Conservation (phyloP, 2,329 filamentous ascomycete species). For the Hypoxylon sp. region DNA sequence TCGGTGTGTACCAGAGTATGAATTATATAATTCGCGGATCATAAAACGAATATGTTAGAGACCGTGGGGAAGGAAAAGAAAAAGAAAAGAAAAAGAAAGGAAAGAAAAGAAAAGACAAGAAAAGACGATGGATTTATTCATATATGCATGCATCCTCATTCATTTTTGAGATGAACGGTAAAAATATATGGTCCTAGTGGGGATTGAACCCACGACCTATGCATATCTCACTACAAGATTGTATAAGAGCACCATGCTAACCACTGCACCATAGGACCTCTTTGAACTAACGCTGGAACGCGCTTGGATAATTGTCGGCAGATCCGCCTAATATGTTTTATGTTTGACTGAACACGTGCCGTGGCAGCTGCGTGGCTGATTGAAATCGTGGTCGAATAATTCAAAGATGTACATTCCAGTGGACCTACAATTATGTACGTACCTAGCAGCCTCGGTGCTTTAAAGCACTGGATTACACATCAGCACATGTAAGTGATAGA, state of each 20-base stretch:
- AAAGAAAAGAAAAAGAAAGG: neutral
- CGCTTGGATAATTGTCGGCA: conserved; percentile 34
- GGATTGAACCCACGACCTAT: conserved; percentile 44
- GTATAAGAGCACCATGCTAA: conserved; percentile 44
- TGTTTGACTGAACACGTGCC: neutral
- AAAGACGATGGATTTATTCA: no score
- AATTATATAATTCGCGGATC: no score
- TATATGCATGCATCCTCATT: no score
- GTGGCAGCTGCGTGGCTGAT: neutral
- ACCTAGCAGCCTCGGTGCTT: no score
- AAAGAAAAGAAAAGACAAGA: neutral
- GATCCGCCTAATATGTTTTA: conserved; percentile 7
- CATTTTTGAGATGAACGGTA: no score
- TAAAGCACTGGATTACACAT: no score
- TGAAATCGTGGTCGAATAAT: no score
- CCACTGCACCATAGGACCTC: conserved; percentile 41
- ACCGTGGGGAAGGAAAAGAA: no score
- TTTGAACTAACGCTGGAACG: neutral
- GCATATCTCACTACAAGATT: conserved; percentile 41
- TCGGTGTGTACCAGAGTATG: no score
- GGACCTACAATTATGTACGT: neutral
- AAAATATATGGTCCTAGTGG: conserved; percentile 32
- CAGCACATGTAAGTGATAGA: no score
- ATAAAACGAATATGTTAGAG: no score
- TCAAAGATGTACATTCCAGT: neutral